A percentile compares a stretch with the other conserved stretches of the same genome.
These are phyloP conservation scores for Pythium aquatile DNA, from an alignment of 352 stramenopile genomes.

Conservation along the genomic window DNA sequence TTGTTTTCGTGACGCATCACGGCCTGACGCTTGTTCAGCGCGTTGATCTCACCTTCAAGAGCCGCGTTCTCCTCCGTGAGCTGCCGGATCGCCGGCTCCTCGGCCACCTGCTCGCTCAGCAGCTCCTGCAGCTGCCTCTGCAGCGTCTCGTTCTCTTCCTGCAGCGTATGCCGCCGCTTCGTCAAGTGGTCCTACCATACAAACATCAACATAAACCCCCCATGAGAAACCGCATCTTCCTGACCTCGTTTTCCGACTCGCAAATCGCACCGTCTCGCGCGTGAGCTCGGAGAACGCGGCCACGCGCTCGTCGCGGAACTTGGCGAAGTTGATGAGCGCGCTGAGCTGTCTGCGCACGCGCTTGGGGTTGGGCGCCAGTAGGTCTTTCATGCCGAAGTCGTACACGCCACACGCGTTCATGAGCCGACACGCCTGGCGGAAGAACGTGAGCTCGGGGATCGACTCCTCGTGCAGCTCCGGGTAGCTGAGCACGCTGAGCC, in stretches of 20 bases:
- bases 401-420: slow-evolving; percentile 90
- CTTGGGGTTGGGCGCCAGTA: slow-evolving; percentile 87
- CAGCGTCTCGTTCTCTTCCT: slow-evolving; percentile 62
- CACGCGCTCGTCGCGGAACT: slow-evolving; percentile 94
- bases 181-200: slow-evolving; percentile 43
- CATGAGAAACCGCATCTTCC: not conserved
- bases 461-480: slow-evolving; percentile 93
- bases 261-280: slow-evolving; percentile 36
- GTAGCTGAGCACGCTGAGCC: slow-evolving; percentile 76
- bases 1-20: slow-evolving; percentile 81
- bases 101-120: slow-evolving; percentile 44
- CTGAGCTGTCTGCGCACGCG: slow-evolving; percentile 92
- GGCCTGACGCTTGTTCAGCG: slow-evolving; percentile 89
- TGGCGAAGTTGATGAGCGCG: slow-evolving; percentile 97
- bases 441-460: slow-evolving; percentile 93
- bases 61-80: slow-evolving; percentile 79
- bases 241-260: not conserved
- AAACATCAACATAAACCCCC: not conserved
- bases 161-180: slow-evolving; percentile 41
- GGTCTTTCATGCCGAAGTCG: slow-evolving; percentile 94
- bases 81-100: slow-evolving; percentile 59
- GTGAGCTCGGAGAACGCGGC: slow-evolving; percentile 55
- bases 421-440: slow-evolving; percentile 85
- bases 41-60: slow-evolving; percentile 88
- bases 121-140: slow-evolving; percentile 64